Evolutionary conservation across 2,329 filamentous ascomycete genomes (phyloP).

Genomic region (Paecilomyces sp.): DNA sequence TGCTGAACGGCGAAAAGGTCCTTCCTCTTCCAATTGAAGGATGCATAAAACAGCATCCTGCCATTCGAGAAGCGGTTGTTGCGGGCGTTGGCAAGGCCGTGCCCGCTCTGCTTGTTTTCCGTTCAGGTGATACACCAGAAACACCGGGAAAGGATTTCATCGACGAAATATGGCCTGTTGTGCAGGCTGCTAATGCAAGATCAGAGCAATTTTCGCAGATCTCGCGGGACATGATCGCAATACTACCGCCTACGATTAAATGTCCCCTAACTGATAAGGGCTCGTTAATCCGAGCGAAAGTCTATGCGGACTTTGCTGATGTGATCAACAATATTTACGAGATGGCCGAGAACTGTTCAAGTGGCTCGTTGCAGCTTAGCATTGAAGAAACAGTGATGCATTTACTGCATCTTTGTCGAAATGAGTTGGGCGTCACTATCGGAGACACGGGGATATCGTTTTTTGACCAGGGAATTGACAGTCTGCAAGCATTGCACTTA

Average conservation of each 20-base stretch:
- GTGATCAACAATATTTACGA: slow-evolving; percentile 34
- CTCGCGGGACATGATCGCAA: slow-evolving; percentile 33
- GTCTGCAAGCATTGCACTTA: slow-evolving; percentile 40
- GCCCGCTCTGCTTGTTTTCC: slow-evolving; percentile 23
- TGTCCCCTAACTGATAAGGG: slow-evolving; percentile 50
- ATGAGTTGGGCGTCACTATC: slow-evolving; percentile 26
- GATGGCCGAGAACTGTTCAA: slow-evolving; percentile 6
- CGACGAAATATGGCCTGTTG: slow-evolving; percentile 27
- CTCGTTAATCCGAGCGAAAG: slow-evolving; percentile 44
- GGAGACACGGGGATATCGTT: slow-evolving; percentile 30
- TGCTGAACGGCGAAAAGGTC: slow-evolving; percentile 28
- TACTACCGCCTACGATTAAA: slow-evolving; percentile 23
- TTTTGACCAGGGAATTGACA: slow-evolving; percentile 41
- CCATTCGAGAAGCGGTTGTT: slow-evolving; percentile 25
- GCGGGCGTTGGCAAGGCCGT: slow-evolving; percentile 18
- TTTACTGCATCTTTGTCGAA: slow-evolving; percentile 21
- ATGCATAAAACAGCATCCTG: slow-evolving; percentile 20
- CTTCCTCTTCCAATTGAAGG: slow-evolving; percentile 26
- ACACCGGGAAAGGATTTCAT: slow-evolving; percentile 28
- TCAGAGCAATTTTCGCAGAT: slow-evolving; percentile 40
- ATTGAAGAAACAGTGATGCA: slow-evolving; percentile 24
- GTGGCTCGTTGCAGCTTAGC: slow-evolving; percentile 23
- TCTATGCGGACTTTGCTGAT: slow-evolving; percentile 38
- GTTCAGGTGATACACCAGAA: slow-evolving; percentile 11
- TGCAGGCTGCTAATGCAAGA: slow-evolving; percentile 32